Conservation (phyloP, 1,139 yeast genomes). For the Zygosaccharomyces sapae region DNA sequence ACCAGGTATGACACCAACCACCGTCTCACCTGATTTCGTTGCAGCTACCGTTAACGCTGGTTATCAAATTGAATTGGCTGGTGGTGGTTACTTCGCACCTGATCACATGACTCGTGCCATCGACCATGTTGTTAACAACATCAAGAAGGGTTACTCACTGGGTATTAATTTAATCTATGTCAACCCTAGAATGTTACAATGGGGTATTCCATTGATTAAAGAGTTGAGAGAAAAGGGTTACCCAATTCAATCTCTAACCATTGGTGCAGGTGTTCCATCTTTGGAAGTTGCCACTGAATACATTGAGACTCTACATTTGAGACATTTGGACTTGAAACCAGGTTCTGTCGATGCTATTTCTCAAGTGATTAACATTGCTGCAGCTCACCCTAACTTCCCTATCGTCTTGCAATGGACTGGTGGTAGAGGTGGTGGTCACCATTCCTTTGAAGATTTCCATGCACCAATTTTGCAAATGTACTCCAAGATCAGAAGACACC, state of each 20-base stretch:
- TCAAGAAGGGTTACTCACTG: constrained; percentile 83
- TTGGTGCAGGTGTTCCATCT: constrained; percentile 99
- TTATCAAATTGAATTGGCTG: constrained; percentile 94
- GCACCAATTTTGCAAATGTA: constrained; percentile 95
- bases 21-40: constrained; percentile 90
- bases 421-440: constrained; percentile 99
- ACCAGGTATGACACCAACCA: constrained; percentile 99
- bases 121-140: constrained; percentile 58
- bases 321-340: constrained; percentile 94
- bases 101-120: constrained; percentile 68
- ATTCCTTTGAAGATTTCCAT: constrained; percentile 98
- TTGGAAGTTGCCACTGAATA: constrained; percentile 95
- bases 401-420: constrained; percentile 99
- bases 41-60: constrained; percentile 94
- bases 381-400: constrained; percentile 94
- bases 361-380: constrained; percentile 84
- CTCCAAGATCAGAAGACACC: constrained; percentile 85
- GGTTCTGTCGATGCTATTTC: constrained; percentile 93
- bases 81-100: constrained; percentile 94
- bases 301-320: constrained; percentile 84
- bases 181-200: constrained; percentile 94
- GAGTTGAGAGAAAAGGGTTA: constrained; percentile 85
- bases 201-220: constrained; percentile 96
- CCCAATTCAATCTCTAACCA: constrained; percentile 92
- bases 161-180: constrained; percentile 91